Base-by-base conservation (phyloP, 1,284 basidiomycete species). In the Apiotrichum porosum region DNA sequence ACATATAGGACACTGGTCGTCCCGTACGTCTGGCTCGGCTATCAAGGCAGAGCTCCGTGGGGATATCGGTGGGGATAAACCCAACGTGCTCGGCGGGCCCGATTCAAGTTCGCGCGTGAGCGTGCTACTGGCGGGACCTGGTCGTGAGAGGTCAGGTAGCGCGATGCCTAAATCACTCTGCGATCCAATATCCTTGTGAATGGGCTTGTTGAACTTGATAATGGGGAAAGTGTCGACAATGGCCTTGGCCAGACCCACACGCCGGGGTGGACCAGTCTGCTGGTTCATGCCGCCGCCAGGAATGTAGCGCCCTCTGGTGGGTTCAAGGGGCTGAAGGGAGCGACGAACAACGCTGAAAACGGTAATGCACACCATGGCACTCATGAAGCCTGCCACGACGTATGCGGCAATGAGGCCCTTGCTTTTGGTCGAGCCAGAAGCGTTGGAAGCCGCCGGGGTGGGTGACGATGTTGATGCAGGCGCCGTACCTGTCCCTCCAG, bases 151-250 rank as follows among this genome's bases (percentile, higher is more conserved):
- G 18, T 42, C 44, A 15, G 40, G 49, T 19, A 51, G 31, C 24
- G 33, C 44, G 35, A 51, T 26, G 9, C 28, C 39, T 1, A 51
- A 23, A 17, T 47, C 41, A 9, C 42, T 28, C 3, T 42, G 23
- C 10, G 31, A 30, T 8, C 17, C 14, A 4, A 42, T 31, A 21
- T 42, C n/a, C 19, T 42, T 42, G 21, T 30, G 17, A 19, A 14
- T 18, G 17, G 19, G 35, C 37, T 55, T 55, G 37, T 81, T 82
- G 65, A 92, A 95, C 70, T 91, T 89, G 71, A 93, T 84, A 49
- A 94, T 76, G 2, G 91, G 91, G 76, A 95, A 95, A 1, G 91
- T 94, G 63, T 95, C 91, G 45, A 95, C 77, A 47, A 95, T 90
- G 22, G 92, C 91, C 26, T 87, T 83, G 0, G 86, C 85, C 41